Percentiles rank a stretch among this genome's conserved stretches.
Evolutionary conservation across 2,329 filamentous ascomycete species (phyloP).

Genomic region (Geoglossum cookeanum): DNA sequence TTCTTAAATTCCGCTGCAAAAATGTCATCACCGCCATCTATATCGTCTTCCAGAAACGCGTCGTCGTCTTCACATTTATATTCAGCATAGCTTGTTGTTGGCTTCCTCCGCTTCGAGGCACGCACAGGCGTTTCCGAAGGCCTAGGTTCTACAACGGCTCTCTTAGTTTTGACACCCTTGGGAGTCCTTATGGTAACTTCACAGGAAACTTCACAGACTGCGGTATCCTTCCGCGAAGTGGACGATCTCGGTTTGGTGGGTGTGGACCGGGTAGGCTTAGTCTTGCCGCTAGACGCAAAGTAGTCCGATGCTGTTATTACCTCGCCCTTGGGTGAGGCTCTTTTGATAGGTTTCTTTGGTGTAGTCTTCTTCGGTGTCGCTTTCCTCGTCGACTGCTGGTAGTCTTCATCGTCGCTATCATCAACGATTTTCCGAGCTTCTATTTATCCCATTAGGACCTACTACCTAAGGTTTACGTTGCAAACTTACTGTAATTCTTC

Average conservation of each 20-base stretch:
- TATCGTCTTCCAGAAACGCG: conserved; percentile 47
- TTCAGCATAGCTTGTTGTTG: conserved; percentile 21
- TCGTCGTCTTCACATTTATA: conserved; percentile 49
- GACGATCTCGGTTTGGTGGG: conserved; percentile 15
- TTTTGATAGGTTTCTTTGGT: conserved; percentile 36
- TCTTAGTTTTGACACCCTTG: conserved; percentile 10
- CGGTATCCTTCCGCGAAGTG: neutral
- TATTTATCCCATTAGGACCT: conserved; percentile 10
- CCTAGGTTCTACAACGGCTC: conserved; percentile 8
- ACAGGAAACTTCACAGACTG: too few species aligned
- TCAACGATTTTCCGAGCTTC: conserved; percentile 48
- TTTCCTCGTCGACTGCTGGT: conserved; percentile 19
- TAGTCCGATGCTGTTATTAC: conserved; percentile 43
- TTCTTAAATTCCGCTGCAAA: conserved; percentile 56
- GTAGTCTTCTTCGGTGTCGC: conserved; percentile 35
- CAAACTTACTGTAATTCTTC: conserved; percentile 5
- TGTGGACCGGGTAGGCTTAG: conserved; percentile 23
- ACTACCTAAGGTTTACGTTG: too few species aligned
- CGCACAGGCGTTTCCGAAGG: conserved; percentile 18
- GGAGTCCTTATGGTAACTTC: neutral
- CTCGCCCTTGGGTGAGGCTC: conserved; percentile 31
- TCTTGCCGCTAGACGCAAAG: conserved; percentile 35
- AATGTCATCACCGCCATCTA: conserved; percentile 19
- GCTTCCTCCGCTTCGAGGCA: conserved; percentile 22
- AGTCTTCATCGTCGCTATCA: conserved; percentile 64